Evolutionary conservation across 345 rosid genomes (phyloP), one percentile per base, ranked within the genome.

Genomic region (Eucalyptus regnans): DNA sequence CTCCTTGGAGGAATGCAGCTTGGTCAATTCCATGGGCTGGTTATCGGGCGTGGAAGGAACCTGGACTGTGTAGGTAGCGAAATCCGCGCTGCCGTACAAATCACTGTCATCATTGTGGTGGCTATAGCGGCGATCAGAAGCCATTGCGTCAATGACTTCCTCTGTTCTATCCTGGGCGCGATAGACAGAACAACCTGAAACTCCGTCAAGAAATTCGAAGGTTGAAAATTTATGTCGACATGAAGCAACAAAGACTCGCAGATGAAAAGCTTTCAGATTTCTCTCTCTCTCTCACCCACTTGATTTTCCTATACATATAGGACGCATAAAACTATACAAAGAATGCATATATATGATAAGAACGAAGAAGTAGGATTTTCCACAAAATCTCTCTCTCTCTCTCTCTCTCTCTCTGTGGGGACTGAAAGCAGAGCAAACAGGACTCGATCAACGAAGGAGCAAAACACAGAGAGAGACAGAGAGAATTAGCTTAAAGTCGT

Each of bases 21-120:
- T 79, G 64, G 93, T 91, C 87, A 90, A 50, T 16, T 90, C 89
- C 37, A 51, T 58, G 5, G 93, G 87, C 46, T 89, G 94, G 87
- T 96, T 93, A 89, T 97, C 97, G 2, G 99, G 99, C 8, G 99
- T 96, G 50, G 88, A 92, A 7, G 97, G 97, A 14, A 97, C 64
- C 4, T 91, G 90, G 86, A 97, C 95, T 5, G 92, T 91, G 92
- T 96, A 97, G 7, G 83, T 90, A 4, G 89, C 86, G 83, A 76
- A 92, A 22, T 95, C 96, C 11, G 60, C 84, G 22, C 91, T 90
- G 86, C 93, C 90, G 37, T 76, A 41, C 48, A 91, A 76, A 49
- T 95, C 96, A 86, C 94, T 93, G n/a, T 92, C 96, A 11, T 92
- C 95, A 23, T 88, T 87, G 22, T 95, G 93, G 86, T 79, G 87